phyloP scores from a whole-genome alignment of 306 rosid species.

The Chamaecrista fasciculata region DNA sequence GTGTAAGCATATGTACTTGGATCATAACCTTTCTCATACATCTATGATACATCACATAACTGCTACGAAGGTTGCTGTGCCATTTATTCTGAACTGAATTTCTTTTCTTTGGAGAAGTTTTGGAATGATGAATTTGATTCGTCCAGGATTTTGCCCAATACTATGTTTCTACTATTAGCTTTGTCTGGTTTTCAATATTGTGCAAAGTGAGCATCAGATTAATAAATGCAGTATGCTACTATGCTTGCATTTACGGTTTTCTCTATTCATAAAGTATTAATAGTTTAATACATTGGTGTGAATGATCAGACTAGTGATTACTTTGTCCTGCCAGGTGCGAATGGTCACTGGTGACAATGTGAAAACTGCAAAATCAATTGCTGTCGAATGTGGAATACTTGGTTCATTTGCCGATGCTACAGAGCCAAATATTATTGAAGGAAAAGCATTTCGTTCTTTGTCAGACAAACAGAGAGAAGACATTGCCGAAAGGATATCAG shows the following conservation, averaged over 20 bases:
- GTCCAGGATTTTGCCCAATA: not conserved
- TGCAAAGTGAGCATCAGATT: constrained; percentile 3
- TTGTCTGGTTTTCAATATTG: not conserved
- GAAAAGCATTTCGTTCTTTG: constrained; percentile 67
- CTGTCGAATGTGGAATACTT: constrained; percentile 92
- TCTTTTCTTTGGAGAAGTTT: not conserved
- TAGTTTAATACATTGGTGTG: not conserved
- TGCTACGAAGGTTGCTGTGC: not conserved
- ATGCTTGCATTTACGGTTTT: not conserved
- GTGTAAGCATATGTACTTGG: too few relatives aligned
- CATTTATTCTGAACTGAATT: not conserved
- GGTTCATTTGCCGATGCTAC: constrained; percentile 49
- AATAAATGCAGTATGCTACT: not conserved
- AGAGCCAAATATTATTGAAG: constrained; percentile 84
- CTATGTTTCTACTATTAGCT: not conserved
- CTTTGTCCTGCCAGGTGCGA: constrained; percentile 55
- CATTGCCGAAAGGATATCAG: constrained; percentile 60
- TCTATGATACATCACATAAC: not conserved
- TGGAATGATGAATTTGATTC: not conserved
- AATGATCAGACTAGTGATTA: not conserved
- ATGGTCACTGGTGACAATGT: constrained; percentile 98
- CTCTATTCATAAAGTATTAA: not conserved
- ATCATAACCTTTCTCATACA: not conserved
- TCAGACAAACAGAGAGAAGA: constrained; percentile 62
- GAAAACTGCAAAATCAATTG: constrained; percentile 92